phyloP scores from a whole-genome alignment of 768 basidiomycete species.

The Cystofilobasidium capitatum region DNA sequence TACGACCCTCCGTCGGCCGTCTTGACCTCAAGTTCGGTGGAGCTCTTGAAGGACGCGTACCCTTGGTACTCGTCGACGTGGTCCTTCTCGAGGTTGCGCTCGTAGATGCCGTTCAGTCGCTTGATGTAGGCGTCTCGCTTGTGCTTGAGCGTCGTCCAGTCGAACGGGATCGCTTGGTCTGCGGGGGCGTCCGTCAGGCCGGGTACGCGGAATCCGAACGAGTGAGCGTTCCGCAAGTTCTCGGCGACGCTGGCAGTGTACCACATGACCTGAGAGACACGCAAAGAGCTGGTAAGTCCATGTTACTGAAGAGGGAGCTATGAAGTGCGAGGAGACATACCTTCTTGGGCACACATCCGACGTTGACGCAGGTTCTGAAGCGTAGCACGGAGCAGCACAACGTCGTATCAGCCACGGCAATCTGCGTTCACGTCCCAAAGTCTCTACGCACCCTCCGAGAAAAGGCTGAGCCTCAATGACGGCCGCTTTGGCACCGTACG shows the following conservation, averaged over 20 bases:
- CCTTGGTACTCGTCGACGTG: conserved; percentile 79
- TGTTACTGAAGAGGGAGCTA: not conserved
- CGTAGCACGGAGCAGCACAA: too few relatives aligned
- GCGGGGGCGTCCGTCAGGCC: conserved; percentile 38
- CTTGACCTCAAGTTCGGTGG: conserved; percentile 63
- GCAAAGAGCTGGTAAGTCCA: not conserved
- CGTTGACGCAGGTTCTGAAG: conserved; percentile 82
- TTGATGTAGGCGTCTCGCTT: conserved; percentile 93
- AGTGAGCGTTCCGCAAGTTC: conserved; percentile 61
- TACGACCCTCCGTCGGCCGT: conserved; percentile 57
- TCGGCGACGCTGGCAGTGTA: conserved; percentile 56
- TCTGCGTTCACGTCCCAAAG: not conserved
- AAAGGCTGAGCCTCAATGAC: conserved; percentile 64
- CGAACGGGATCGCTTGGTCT: conserved; percentile 52
- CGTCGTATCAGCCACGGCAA: not conserved
- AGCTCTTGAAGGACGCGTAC: conserved; percentile 59
- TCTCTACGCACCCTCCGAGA: conserved; percentile 50
- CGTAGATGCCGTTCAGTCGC: conserved; percentile 81
- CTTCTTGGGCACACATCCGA: conserved; percentile 98
- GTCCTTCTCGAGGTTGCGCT: conserved; percentile 75
- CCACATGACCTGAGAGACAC: conserved; percentile 77
- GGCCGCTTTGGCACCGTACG: conserved; percentile 87
- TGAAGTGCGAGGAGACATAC: conserved; percentile 41
- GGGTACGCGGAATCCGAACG: conserved; percentile 47
- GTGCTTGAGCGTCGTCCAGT: conserved; percentile 84